Base-by-base conservation (phyloP, 768 basidiomycete genomes). In the Xerocomellus intermedius region DNA sequence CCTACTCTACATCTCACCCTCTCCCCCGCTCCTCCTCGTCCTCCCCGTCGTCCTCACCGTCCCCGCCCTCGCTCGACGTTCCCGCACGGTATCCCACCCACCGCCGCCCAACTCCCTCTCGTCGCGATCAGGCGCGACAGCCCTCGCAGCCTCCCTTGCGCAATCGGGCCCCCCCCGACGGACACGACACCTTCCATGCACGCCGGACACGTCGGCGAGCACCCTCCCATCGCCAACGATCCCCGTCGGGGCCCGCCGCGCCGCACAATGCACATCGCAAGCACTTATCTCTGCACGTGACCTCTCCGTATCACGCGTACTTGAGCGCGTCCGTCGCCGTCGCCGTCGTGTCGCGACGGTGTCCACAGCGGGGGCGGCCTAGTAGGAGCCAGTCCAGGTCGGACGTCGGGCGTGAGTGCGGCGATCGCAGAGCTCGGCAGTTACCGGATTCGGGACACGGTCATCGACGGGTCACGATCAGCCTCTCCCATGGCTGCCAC, bases 261-360 rank as follows among this genome's bases (percentile, higher is more conserved):
- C 35, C 41, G 56, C 42, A 24, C 57, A 56, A 59, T 59, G 55
- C 42, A 24, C 57, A 56, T 62, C 65, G 54, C 58, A 54, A 26
- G 51, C 32, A 56, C 51, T 61, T 61, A 69, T 69, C 64, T 66
- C 8, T 28, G 50, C 66, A 68, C 66, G 66, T 67, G 66, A 67
- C 66, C 38, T n/a, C 10, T 8, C 8, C 2, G 33, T 30, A 39
- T 45, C 54, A 43, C 66, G 59, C 53, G 47, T 53, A 28, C 41
- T 24, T 5, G 43, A 42, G 50, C 57, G 55, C 50, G 57, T 54
- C 8, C 38, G 33, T 12, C 16, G 16, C 30, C 37, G 49, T 47
- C 54, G 47, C 19, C 16, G 39, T 28, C 58, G 50, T 53, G 51
- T 53, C 58, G 51, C 42, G 33, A 45, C 45, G 41, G 24, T 14